These are phyloP conservation scores for Metarhizium guizhouense DNA, from an alignment of 2,329 filamentous ascomycete species.

Conservation along the genomic window DNA sequence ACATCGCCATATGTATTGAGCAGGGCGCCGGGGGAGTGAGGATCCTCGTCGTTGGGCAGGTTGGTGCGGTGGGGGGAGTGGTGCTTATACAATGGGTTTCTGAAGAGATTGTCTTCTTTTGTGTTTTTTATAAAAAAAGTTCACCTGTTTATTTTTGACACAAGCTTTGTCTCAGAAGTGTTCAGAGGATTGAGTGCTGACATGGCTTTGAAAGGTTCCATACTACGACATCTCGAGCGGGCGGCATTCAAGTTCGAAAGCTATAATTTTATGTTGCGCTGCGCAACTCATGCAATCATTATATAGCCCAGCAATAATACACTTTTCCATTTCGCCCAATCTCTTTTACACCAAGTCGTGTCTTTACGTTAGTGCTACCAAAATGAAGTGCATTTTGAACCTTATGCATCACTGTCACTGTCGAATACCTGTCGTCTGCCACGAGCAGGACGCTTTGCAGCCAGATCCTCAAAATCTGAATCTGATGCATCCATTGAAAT, in stretches of 20 bases:
- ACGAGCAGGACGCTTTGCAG: conserved; percentile 13
- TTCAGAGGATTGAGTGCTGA: neutral
- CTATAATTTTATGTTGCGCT: neutral
- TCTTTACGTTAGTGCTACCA: neutral
- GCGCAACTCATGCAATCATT: neutral
- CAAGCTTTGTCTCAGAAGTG: neutral
- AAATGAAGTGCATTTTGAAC: neutral
- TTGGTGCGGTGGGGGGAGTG: conserved; percentile 27
- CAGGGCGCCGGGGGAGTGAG: conserved; percentile 6
- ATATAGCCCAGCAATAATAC: neutral
- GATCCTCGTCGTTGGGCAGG: conserved; percentile 16
- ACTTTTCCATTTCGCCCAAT: neutral
- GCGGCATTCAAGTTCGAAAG: neutral
- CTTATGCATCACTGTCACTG: conserved; percentile 21
- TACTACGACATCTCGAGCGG: neutral
- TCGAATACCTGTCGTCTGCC: conserved; percentile 19
- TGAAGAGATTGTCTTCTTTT: conserved; percentile 27
- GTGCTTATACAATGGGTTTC: conserved; percentile 39
- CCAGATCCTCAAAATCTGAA: conserved; percentile 11
- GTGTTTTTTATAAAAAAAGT: neutral
- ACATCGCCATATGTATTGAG: conserved; percentile 27
- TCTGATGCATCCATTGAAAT: conserved; percentile 8
- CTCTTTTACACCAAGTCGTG: neutral
- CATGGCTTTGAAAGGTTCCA: neutral
- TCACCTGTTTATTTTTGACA: no score